Conservation (phyloP, 495 filamentous ascomycete genomes). For the Oidiodendron maius region DNA sequence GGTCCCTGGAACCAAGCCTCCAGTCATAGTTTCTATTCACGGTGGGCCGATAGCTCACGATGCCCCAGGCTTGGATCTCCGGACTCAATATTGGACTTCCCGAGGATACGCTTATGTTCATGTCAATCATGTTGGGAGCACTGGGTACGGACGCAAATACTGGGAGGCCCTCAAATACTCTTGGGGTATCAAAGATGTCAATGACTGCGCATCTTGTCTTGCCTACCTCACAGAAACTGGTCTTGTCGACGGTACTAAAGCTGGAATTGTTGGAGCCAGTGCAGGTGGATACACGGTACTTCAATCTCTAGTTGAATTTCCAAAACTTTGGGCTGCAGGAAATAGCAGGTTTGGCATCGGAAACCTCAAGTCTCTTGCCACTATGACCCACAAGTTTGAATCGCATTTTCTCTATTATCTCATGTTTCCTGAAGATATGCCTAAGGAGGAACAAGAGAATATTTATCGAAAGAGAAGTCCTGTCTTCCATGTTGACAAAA, state of each 20-base stretch:
- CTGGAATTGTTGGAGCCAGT: conserved; percentile 39
- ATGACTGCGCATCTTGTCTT: conserved; percentile 36
- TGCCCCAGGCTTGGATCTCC: conserved; percentile 27
- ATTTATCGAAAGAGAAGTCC: conserved; percentile 37
- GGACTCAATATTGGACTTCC: conserved; percentile 40
- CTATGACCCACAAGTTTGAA: conserved; percentile 45
- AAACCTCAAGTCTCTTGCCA: conserved; percentile 31
- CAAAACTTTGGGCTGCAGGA: conserved; percentile 30
- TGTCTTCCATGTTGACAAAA: conserved; percentile 35
- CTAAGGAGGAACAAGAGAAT: conserved; percentile 31
- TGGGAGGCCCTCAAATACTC: conserved; percentile 33
- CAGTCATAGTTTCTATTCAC: conserved; percentile 36
- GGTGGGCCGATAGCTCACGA: conserved; percentile 37
- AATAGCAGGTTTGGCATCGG: conserved; percentile 39
- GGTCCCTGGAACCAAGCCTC: conserved; percentile 27
- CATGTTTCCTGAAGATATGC: conserved; percentile 22
- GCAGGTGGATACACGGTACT: conserved; percentile 42
- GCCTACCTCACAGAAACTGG: conserved; percentile 27
- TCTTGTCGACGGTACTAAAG: conserved; percentile 27
- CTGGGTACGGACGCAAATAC: conserved; percentile 39
- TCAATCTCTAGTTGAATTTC: conserved; percentile 27
- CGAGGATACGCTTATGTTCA: conserved; percentile 40
- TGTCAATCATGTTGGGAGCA: conserved; percentile 43
- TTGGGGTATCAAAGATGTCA: conserved; percentile 36
- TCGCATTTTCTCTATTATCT: conserved; percentile 37